phyloP scores from a whole-genome alignment of 2,329 filamentous ascomycete genomes.

The Penicillium brasilianum region DNA sequence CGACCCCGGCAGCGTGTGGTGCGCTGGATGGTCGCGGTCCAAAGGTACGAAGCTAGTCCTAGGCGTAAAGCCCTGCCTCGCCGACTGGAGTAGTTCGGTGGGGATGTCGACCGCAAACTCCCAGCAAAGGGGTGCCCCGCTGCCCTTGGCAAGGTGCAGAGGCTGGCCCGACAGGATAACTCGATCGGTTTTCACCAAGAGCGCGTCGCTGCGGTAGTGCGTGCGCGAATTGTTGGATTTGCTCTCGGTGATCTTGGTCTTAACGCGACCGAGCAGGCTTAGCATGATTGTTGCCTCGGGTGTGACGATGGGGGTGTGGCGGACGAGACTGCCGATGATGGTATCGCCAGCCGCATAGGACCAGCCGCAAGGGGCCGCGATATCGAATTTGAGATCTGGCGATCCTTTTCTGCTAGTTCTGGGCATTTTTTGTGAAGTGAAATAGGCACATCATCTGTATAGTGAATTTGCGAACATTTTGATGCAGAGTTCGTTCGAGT shows the following conservation, averaged over 20 bases:
- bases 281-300: slow-evolving; percentile 7
- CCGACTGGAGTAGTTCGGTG: background rate
- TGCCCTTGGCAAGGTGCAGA: slow-evolving; percentile 3
- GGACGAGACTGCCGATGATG: slow-evolving; percentile 9
- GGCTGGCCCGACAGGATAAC: background rate
- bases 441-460: background rate
- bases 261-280: slow-evolving; percentile 4
- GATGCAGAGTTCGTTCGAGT: background rate
- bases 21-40: background rate
- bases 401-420: background rate
- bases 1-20: background rate
- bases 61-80: background rate
- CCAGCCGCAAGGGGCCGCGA: slow-evolving; percentile 6
- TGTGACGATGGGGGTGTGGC: slow-evolving; percentile 2
- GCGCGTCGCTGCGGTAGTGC: slow-evolving; percentile 4
- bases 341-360: slow-evolving; percentile 6
- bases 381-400: slow-evolving; percentile 6
- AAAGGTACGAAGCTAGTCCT: background rate
- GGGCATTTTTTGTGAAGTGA: background rate
- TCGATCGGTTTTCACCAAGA: background rate
- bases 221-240: background rate
- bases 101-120: background rate
- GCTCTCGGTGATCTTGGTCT: background rate
- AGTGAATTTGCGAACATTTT: background rate
- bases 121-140: background rate